Evolutionary conservation across 2,329 filamentous ascomycete species (phyloP).

Genomic region (Karstenula rhodostoma): DNA sequence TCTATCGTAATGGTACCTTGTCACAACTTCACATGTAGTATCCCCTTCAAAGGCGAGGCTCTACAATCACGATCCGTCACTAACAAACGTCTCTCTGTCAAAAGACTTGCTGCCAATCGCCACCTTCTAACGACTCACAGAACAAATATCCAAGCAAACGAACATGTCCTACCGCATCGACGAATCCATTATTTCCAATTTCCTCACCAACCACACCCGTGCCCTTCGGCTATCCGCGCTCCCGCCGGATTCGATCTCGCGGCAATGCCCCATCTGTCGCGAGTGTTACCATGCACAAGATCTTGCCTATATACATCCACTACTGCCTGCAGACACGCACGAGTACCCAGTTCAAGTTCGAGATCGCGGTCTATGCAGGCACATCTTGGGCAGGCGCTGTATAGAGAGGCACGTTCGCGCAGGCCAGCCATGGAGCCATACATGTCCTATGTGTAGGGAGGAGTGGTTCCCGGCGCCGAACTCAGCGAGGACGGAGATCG

Average conservation of each 20-base stretch:
- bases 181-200: slow-evolving; percentile 27
- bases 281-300: slow-evolving; percentile 23
- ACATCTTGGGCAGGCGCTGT: slow-evolving; percentile 31
- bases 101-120: not conserved
- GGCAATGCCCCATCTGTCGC: slow-evolving; percentile 29
- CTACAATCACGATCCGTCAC: not conserved
- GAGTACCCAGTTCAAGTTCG: slow-evolving; percentile 30
- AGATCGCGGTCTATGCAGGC: slow-evolving; percentile 21
- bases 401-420: slow-evolving; percentile 29
- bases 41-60: not conserved
- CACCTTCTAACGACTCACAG: not conserved
- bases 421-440: slow-evolving; percentile 31
- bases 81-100: not conserved
- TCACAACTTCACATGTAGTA: not conserved
- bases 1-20: not conserved
- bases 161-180: slow-evolving; percentile 25
- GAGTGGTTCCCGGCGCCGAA: slow-evolving; percentile 30
- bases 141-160: not conserved
- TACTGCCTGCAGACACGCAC: slow-evolving; percentile 19
- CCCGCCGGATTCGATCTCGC: slow-evolving; percentile 6
- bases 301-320: slow-evolving; percentile 28
- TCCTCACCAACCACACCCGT: slow-evolving; percentile 28
- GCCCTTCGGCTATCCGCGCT: slow-evolving; percentile 20
- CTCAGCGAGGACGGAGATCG: slow-evolving; percentile 17
- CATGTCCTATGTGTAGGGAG: slow-evolving; percentile 30